Evolutionary conservation across 2,329 filamentous ascomycete species (phyloP), one percentile per base, ranked within the genome.

Genomic region (Pseudogymnoascus sp.): DNA sequence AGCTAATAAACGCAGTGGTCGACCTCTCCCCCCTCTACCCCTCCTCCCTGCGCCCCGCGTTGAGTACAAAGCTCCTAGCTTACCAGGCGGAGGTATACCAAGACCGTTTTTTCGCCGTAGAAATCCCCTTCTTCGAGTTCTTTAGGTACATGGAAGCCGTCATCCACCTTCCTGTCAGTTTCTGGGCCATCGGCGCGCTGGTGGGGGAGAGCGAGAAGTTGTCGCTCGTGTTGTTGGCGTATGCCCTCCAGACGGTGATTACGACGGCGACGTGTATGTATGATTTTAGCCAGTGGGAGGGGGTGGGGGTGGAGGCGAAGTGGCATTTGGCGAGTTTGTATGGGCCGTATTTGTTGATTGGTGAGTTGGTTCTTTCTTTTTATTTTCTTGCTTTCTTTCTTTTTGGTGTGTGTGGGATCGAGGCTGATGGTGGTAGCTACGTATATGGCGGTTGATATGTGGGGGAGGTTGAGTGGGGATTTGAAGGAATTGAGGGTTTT

Each of bases 241-340:
- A 83, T 68, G 81, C 83, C 0, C 73, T 84, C 8, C 80, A 88
- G 70, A 83, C 85, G 0, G 83, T 80, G 37, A 67, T 89, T 63
- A 88, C 86, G 1, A 88, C 87, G 0, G 70, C 83, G 45, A 83
- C 84, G 0, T 90, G 86, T 69, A 78, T 89, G 54, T 79, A 81
- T 1, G 86, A 89, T 64, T 84, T 83, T 68, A 75, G 82, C 74
- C 78, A 77, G 67, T 90, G 86, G 84, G 71, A 73, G 2, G 77
- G 77, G 57, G 77, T 81, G 31, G 75, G 76, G 0, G 67, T 71
- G 1, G 71, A 69, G 2, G 76, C 84, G 68, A 85, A 84, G 69
- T 70, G 77, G 23, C 76, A 78, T 62, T 69, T 86, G 62, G 80
- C 76, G 0, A 77, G 76, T 67, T 74, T 86, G 13, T 86, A 86